Base-by-base conservation (phyloP, 73 alveolate genomes). In the Uronychia setigera region DNA sequence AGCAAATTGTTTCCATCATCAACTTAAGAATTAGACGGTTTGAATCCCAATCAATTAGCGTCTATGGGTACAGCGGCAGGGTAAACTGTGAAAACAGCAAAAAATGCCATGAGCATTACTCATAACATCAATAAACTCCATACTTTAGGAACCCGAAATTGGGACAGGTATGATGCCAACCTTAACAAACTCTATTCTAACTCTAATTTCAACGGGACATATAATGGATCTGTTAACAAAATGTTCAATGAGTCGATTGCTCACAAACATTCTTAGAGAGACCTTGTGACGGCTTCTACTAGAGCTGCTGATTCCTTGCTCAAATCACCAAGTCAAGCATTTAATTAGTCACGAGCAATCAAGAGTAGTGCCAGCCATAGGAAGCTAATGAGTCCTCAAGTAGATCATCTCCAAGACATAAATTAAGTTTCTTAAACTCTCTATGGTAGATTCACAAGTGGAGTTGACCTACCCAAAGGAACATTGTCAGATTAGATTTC, bases 371-470 rank as follows among this genome's bases (percentile, higher is more conserved):
- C 67, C 67, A 46, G 67, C 67, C 67, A 46, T 19, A 46, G 67
- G 67, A 46, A 46, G 67, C 67, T 46, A 5, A 46, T 46, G 67
- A 46, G 67, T 46, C 67, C 67, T 46, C n/a, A 46, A 46, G 67
- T 46, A 11, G 67, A 46, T 19, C 5, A 46, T 19, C 19, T 46
- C n/a, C 67, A 5, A 19, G 67, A 46, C 19, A 46, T 46, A 19
- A 46, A 46, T 19, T 11, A 5, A 46, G 67, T 46, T 19, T 46
- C 67, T 5, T 11, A 46, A 19, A 46, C 67, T 11, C 67, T 46
- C 67, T 46, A 46, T 19, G 67, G 67, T 11, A 46, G 67, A 19
- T 19, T 46, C 67, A 46, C 67, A 11, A 19, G 19, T 5, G 67
- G 67, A 46, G 19, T 46, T 5, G 67, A 46, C n/a, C 5, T 46